A percentile compares a stretch with the other conserved stretches of the same genome.
These are phyloP conservation scores for Suhomyces panamericanus DNA, from an alignment of 1,139 yeast species.

Conservation along the genomic window DNA sequence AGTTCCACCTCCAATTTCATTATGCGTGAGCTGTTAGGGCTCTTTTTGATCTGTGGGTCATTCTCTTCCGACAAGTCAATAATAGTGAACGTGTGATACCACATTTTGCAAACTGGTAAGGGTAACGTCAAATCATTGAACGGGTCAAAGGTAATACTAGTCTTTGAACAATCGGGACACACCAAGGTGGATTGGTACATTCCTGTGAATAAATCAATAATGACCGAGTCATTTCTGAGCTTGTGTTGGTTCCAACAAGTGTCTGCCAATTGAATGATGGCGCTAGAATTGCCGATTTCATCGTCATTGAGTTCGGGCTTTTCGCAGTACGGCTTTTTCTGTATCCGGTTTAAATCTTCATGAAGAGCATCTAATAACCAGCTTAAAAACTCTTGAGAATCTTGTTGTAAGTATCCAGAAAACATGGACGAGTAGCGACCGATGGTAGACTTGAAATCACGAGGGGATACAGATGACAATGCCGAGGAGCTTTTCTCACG, in stretches of 20 bases:
- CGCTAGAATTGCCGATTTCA: conserved; percentile 54
- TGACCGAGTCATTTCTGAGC: conserved; percentile 79
- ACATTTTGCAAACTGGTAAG: conserved; percentile 71
- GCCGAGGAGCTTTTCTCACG: conserved; percentile 3
- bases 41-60: conserved; percentile 14
- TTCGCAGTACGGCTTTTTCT: conserved; percentile 81
- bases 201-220: conserved; percentile 86
- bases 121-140: conserved; percentile 90
- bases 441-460: conserved; percentile 74
- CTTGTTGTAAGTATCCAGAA: conserved; percentile 89
- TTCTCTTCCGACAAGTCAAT: conserved; percentile 58
- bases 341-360: conserved; percentile 85
- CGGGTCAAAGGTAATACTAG: conserved; percentile 92
- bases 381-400: conserved; percentile 91
- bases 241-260: conserved; percentile 83
- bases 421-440: conserved; percentile 83
- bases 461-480: conserved; percentile 48
- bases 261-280: conserved; percentile 62
- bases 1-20: conserved; percentile 67
- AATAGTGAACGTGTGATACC: conserved; percentile 68
- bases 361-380: conserved; percentile 89
- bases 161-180: conserved; percentile 81
- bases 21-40: conserved; percentile 19
- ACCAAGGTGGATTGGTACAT: conserved; percentile 84
- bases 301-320: conserved; percentile 78